phyloP scores from a whole-genome alignment of 2,329 filamentous ascomycete genomes.

The Nigrospora oryzae region DNA sequence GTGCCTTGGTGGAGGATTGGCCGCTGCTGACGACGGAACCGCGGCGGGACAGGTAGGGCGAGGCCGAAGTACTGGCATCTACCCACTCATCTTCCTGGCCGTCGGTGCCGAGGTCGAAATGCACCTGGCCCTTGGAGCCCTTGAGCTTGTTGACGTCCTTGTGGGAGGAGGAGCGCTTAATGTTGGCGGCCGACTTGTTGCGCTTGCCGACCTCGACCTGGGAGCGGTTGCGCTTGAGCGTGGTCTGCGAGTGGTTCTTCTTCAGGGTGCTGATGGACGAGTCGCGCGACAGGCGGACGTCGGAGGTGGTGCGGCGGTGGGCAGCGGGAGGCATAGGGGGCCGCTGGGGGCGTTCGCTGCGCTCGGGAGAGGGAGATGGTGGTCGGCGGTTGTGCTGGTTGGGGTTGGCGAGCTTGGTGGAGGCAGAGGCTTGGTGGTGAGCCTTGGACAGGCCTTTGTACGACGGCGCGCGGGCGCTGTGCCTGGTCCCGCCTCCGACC shows the following conservation, averaged over 20 bases:
- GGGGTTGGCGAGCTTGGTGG: conserved; percentile 1
- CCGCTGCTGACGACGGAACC: conserved; percentile 41
- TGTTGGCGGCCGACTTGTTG: conserved; percentile 39
- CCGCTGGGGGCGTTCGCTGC: conserved; percentile 32
- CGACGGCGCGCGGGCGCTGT: conserved; percentile 44
- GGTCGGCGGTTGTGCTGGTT: conserved; percentile 11
- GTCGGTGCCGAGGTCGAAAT: conserved; percentile 54
- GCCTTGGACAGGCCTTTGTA: conserved; percentile 41
- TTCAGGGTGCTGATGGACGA: conserved; percentile 32
- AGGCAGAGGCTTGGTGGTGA: conserved; percentile 15
- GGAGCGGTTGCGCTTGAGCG: conserved; percentile 52
- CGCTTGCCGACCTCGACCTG: conserved; percentile 46
- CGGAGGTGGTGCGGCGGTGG: conserved; percentile 42
- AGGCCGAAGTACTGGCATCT: conserved; percentile 56
- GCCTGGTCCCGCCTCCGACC: conserved; percentile 33
- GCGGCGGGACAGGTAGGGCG: conserved; percentile 45
- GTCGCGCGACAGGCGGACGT: conserved; percentile 39
- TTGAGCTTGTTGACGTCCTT: conserved; percentile 36
- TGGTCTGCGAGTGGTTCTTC: conserved; percentile 46
- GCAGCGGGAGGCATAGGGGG: conserved; percentile 19
- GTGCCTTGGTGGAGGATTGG: conserved; percentile 33
- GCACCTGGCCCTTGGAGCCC: conserved; percentile 42
- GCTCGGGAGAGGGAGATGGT: conserved; percentile 24
- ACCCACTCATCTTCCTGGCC: conserved; percentile 53
- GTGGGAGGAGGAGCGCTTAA: conserved; percentile 45